Evolutionary conservation across 2,329 filamentous ascomycete species (phyloP), one percentile per base, ranked within the genome.

Genomic region (Orbilia blumenaviensis): DNA sequence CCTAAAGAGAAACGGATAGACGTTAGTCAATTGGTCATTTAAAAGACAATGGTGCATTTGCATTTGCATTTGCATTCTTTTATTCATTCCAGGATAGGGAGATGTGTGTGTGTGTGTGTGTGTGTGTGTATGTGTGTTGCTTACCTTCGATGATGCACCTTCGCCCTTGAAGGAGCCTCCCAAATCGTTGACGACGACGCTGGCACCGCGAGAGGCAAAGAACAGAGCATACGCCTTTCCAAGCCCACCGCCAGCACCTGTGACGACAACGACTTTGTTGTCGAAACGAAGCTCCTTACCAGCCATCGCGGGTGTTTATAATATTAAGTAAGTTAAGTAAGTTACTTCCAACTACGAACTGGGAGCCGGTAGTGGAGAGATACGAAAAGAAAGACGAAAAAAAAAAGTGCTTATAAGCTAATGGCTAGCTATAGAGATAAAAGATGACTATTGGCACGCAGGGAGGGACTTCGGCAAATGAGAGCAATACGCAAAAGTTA

Each of bases 121-220:
- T n/a, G n/a, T n/a, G n/a, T n/a, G n/a, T n/a, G n/a, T n/a, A n/a
- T n/a, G n/a, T n/a, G 27, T 32, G 14, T 12, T 1, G 4, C 16
- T 64, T 85, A 96, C 94, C 89, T 93, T 96, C 83, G 89, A 89
- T 44, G 92, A 94, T 80, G 87, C 89, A 75, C 94, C 94, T 85
- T 97, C 93, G 80, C 95, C 94, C 84, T 95, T 94, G 87, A 95
- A 94, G 52, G 93, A 95, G 60, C 89, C 92, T 78, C 95, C 95
- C 61, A 98, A 88, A 83, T 99, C 95, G 84, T 99, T 99, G 81
- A 99, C 95, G 54, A 99, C 94, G 80, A 96, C 92, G 84, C 91
- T 96, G 80, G 93, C 95, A 81, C 95, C 95, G 82, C 94, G 89
- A 68, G 92, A 93, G 72, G 88, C 95, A 82, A 96, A 98, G 87